Evolutionary conservation across 1,139 yeast genomes (phyloP).

Genomic region (Candida sojae): DNA sequence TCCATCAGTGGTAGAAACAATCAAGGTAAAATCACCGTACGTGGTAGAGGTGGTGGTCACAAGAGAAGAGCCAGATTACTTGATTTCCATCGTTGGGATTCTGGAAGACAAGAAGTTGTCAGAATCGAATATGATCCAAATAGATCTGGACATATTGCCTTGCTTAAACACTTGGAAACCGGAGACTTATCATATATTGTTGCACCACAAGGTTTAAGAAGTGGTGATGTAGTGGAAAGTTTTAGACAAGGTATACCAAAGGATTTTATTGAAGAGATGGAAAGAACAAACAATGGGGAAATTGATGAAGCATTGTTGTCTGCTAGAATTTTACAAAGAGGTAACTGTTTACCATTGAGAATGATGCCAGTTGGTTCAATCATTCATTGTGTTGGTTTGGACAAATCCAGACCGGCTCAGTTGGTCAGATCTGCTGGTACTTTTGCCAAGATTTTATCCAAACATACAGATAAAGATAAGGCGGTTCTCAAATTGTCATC

Average conservation of each 20-base stretch:
- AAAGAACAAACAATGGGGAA: conserved; percentile 61
- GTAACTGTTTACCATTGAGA: conserved; percentile 88
- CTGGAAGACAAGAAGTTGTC: conserved; percentile 78
- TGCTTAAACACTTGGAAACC: conserved; percentile 65
- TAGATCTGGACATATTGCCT: conserved; percentile 91
- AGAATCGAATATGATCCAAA: conserved; percentile 97
- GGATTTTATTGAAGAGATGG: conserved; percentile 72
- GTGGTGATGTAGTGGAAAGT: conserved; percentile 88
- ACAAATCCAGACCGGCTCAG: conserved; percentile 80
- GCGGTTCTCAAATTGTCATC: conserved; percentile 84
- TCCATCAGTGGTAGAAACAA: conserved; percentile 88
- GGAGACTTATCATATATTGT: conserved; percentile 74
- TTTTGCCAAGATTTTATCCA: conserved; percentile 84
- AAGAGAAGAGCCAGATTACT: conserved; percentile 82
- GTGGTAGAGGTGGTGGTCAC: conserved; percentile 98
- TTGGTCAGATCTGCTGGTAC: conserved; percentile 95
- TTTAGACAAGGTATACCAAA: conserved; percentile 88
- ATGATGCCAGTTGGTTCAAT: conserved; percentile 95
- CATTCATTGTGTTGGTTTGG: conserved; percentile 82
- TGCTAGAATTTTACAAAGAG: conserved; percentile 85
- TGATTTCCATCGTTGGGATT: conserved; percentile 66
- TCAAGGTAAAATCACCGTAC: conserved; percentile 82
- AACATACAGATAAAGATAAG: conserved; percentile 65
- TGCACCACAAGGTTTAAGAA: conserved; percentile 91
- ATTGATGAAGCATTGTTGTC: conserved; percentile 91